phyloP scores from a whole-genome alignment of 345 rosid genomes.

The Linum usitatissimum region DNA sequence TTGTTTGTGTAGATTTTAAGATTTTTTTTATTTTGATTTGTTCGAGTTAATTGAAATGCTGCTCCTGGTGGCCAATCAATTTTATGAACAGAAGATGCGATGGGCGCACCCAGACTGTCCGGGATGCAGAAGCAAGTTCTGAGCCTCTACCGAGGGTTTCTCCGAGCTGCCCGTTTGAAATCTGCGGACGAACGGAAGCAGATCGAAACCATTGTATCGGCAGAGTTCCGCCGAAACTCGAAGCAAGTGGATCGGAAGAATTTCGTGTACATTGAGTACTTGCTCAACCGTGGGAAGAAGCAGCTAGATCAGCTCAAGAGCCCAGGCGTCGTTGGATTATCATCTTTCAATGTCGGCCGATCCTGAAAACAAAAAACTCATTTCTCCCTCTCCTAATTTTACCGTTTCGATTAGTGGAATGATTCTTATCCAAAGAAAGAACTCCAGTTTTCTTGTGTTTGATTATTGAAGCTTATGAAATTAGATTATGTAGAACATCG shows the following conservation, averaged over 20 bases:
- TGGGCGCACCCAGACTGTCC: constrained; percentile 25
- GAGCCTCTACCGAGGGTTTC: constrained; percentile 65
- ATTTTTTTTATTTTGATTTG: no score
- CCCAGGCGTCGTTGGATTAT: constrained; percentile 30
- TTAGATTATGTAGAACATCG: no score
- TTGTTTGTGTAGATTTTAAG: no score
- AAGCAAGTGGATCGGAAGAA: constrained; percentile 65
- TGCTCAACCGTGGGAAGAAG: constrained; percentile 65
- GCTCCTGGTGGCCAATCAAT: not conserved
- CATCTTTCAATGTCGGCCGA: not conserved
- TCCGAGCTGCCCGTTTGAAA: constrained; percentile 71
- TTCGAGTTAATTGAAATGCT: not conserved
- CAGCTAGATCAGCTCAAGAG: constrained; percentile 73
- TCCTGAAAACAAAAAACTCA: no score
- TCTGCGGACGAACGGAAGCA: constrained; percentile 39
- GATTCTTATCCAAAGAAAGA: no score
- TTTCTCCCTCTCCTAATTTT: no score
- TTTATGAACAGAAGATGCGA: not conserved
- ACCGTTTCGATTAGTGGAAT: no score
- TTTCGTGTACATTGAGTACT: constrained; percentile 64
- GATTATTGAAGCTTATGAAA: no score
- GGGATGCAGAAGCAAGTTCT: constrained; percentile 89
- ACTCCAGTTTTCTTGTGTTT: no score
- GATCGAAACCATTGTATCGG: constrained; percentile 53
- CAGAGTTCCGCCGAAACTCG: constrained; percentile 54